These are phyloP conservation scores for Ajuga reptans DNA, from an alignment of 305 asterid species.

Conservation along the genomic window DNA sequence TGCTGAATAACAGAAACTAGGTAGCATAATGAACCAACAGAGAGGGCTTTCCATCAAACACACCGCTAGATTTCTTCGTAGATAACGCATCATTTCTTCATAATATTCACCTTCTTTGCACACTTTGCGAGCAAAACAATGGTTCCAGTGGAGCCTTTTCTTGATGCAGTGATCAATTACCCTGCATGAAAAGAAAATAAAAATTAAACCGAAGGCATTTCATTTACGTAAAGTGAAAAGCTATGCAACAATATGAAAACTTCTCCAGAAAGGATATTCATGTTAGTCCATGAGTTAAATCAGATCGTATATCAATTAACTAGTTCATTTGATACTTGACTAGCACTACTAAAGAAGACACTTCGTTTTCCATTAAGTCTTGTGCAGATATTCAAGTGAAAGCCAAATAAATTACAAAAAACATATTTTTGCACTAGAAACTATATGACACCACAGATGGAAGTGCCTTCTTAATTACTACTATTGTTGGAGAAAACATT, in stretches of 20 bases:
- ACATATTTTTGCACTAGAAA: neutral
- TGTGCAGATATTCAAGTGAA: neutral
- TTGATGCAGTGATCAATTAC: slow-evolving; percentile 77
- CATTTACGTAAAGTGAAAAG: neutral
- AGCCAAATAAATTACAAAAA: neutral
- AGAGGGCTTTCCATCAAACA: slow-evolving; percentile 26
- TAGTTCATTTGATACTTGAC: slow-evolving; percentile 11
- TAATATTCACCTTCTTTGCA: slow-evolving; percentile 94
- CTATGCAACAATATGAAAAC: neutral
- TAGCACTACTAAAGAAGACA: neutral
- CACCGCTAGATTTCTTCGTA: slow-evolving; percentile 86
- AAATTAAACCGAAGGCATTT: slow-evolving; percentile 16
- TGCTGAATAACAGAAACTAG: neutral
- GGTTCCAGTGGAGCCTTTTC: slow-evolving; percentile 75
- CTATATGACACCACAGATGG: neutral
- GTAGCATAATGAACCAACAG: slow-evolving; percentile 14
- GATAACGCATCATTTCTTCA: slow-evolving; percentile 95
- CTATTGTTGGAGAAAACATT: neutral
- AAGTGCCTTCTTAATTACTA: neutral
- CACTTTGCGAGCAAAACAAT: slow-evolving; percentile 82
- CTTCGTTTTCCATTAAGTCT: neutral
- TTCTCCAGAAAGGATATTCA: neutral
- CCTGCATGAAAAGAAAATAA: slow-evolving; percentile 42
- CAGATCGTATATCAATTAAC: neutral
- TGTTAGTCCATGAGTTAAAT: slow-evolving; percentile 3